A percentile compares a stretch with the other conserved stretches of the same genome.
phyloP scores from a whole-genome alignment of 129 eudicot genomes.

The Flaveria robusta region DNA sequence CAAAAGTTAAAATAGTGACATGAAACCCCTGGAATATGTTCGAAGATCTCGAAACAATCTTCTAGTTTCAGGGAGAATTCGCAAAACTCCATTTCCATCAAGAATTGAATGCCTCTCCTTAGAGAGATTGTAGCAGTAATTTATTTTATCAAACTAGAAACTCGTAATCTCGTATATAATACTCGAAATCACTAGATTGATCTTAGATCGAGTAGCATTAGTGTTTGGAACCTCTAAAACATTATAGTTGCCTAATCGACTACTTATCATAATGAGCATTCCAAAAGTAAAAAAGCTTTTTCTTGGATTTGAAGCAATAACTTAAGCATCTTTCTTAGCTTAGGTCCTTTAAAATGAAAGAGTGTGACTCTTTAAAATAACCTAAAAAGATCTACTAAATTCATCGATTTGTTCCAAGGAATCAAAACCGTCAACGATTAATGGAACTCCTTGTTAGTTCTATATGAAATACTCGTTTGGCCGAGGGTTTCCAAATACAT shows the following conservation, averaged over 20 bases:
- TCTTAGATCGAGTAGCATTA: too few relatives aligned
- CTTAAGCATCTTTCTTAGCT: not conserved
- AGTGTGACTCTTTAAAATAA: not conserved
- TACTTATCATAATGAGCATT: too few relatives aligned
- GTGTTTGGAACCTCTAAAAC: too few relatives aligned
- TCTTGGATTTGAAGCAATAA: not conserved
- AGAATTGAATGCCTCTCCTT: too few relatives aligned
- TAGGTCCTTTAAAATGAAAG: not conserved
- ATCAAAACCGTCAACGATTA: not conserved
- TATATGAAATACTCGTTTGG: not conserved
- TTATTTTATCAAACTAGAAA: too few relatives aligned
- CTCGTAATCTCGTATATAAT: too few relatives aligned
- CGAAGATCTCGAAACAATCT: not conserved
- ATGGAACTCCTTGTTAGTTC: conserved; percentile 6
- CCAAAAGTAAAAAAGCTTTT: not conserved
- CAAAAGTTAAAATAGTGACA: not conserved
- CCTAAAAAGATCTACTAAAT: too few relatives aligned
- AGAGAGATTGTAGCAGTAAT: too few relatives aligned
- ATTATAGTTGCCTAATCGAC: too few relatives aligned
- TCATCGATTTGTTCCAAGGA: not conserved
- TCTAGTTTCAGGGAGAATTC: too few relatives aligned
- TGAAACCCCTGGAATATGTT: not conserved
- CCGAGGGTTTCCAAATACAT: not conserved
- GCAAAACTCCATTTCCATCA: too few relatives aligned
- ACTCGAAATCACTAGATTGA: too few relatives aligned